phyloP scores from a whole-genome alignment of 148 eudicot species.

The Vaccinium vitisidaea region DNA sequence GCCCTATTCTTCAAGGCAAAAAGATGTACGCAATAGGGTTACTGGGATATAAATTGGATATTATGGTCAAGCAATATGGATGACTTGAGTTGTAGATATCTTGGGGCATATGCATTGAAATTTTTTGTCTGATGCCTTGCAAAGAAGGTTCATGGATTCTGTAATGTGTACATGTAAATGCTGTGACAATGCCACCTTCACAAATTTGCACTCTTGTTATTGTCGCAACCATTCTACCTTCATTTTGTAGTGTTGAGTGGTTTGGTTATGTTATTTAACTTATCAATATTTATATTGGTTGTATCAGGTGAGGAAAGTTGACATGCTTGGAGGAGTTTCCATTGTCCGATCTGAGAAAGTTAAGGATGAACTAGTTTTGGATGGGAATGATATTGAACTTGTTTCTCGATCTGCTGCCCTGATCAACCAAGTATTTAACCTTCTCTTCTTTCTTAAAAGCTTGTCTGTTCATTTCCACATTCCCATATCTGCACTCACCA shows the following conservation, averaged over 20 bases:
- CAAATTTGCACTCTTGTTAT: not conserved
- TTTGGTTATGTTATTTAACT: not conserved
- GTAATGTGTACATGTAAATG: not conserved
- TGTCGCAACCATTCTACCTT: not conserved
- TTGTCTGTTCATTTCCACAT: not conserved
- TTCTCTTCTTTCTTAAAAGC: not conserved
- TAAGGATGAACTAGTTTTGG: conserved; percentile 54
- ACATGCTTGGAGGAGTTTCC: conserved; percentile 57
- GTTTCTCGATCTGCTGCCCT: conserved; percentile 51
- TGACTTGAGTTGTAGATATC: not conserved
- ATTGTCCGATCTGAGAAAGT: conserved; percentile 51
- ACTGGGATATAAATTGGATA: not conserved
- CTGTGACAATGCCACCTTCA: no score
- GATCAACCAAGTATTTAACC: conserved; percentile 43
- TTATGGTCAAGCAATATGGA: not conserved
- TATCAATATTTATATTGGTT: not conserved
- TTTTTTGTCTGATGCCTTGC: not conserved
- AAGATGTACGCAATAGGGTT: not conserved
- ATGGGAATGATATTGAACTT: conserved; percentile 54
- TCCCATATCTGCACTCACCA: conserved; percentile 21
- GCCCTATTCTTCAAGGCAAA: not conserved
- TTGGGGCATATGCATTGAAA: not conserved
- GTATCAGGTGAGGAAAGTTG: conserved; percentile 53
- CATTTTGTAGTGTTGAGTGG: not conserved
- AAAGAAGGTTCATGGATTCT: not conserved